Conservation (phyloP, 169 alveolate species). For the Cryptosporidium bovis region DNA sequence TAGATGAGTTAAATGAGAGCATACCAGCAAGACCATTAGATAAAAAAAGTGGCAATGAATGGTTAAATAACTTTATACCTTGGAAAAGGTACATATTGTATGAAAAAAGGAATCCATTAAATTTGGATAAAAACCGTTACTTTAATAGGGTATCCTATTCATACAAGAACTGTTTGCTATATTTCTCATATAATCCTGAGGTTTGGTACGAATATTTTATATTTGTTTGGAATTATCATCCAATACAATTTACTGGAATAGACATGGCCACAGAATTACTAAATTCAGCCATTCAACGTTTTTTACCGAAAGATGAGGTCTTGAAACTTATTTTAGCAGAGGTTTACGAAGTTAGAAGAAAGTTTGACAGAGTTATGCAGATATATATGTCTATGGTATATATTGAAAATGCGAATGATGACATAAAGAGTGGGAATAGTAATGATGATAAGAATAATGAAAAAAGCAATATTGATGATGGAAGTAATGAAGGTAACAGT, state of each 20-base stretch:
- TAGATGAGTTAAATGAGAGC: slow-evolving; percentile 32
- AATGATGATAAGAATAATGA: not conserved
- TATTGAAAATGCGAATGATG: slow-evolving; percentile 38
- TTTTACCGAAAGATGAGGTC: slow-evolving; percentile 66
- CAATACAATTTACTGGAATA: slow-evolving; percentile 40
- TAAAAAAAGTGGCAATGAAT: slow-evolving; percentile 25
- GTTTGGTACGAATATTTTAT: slow-evolving; percentile 70
- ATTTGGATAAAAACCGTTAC: slow-evolving; percentile 27
- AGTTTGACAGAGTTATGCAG: slow-evolving; percentile 39
- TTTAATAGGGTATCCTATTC: slow-evolving; percentile 63
- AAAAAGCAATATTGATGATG: not conserved
- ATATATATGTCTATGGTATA: slow-evolving; percentile 53
- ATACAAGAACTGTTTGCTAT: slow-evolving; percentile 56
- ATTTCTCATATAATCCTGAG: slow-evolving; percentile 68
- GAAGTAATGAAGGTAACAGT: not conserved
- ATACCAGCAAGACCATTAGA: slow-evolving; percentile 67
- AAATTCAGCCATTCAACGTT: slow-evolving; percentile 61
- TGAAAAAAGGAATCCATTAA: slow-evolving; percentile 53
- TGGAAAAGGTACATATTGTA: slow-evolving; percentile 53
- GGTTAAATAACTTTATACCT: slow-evolving; percentile 50
- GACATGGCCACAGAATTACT: slow-evolving; percentile 54
- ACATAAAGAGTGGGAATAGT: not conserved
- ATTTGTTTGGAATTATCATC: slow-evolving; percentile 72
- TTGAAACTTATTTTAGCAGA: slow-evolving; percentile 61
- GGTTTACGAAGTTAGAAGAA: slow-evolving; percentile 60